A percentile compares a stretch with the other conserved stretches of the same genome.
phyloP scores from a whole-genome alignment of 2,329 filamentous ascomycete genomes.

The Curvularia sp. region DNA sequence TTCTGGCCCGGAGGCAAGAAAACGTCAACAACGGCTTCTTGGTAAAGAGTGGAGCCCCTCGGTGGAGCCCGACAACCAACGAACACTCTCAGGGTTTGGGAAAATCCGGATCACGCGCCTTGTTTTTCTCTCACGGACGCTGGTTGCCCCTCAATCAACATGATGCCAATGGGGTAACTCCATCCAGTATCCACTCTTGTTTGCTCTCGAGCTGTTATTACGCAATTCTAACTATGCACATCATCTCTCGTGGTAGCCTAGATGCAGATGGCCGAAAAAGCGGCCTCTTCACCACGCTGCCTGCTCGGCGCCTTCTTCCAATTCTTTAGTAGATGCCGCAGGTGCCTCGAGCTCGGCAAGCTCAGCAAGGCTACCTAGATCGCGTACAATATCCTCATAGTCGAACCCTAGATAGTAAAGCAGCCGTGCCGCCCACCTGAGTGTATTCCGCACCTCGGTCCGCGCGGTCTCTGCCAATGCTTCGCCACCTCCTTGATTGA shows the following conservation, averaged over 20 bases:
- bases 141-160: slow-evolving; percentile 1
- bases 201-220: slow-evolving; percentile 18
- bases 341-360: slow-evolving; percentile 44
- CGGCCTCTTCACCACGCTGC: slow-evolving; percentile 13
- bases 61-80: slow-evolving; percentile 23
- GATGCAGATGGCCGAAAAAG: slow-evolving; percentile 32
- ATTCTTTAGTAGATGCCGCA: slow-evolving; percentile 16
- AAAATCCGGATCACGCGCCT: slow-evolving; percentile 15
- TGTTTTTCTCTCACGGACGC: slow-evolving; percentile 3
- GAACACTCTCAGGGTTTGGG: slow-evolving; percentile 27
- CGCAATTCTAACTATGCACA: slow-evolving; percentile 27
- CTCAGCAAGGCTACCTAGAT: slow-evolving; percentile 41
- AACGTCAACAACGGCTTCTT: slow-evolving; percentile 10
- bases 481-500: slow-evolving; percentile 23
- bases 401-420: slow-evolving; percentile 45
- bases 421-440: slow-evolving; percentile 42
- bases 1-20: slow-evolving; percentile 14
- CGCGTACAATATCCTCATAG: slow-evolving; percentile 42
- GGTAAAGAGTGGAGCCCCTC: slow-evolving; percentile 17
- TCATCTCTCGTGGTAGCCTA: slow-evolving; percentile 19
- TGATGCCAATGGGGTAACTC: not conserved
- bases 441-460: slow-evolving; percentile 36
- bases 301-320: slow-evolving; percentile 20
- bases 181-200: slow-evolving; percentile 1
- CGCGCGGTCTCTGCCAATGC: slow-evolving; percentile 22